Conservation (phyloP, 345 rosid genomes). For the Carallia brachiata region DNA sequence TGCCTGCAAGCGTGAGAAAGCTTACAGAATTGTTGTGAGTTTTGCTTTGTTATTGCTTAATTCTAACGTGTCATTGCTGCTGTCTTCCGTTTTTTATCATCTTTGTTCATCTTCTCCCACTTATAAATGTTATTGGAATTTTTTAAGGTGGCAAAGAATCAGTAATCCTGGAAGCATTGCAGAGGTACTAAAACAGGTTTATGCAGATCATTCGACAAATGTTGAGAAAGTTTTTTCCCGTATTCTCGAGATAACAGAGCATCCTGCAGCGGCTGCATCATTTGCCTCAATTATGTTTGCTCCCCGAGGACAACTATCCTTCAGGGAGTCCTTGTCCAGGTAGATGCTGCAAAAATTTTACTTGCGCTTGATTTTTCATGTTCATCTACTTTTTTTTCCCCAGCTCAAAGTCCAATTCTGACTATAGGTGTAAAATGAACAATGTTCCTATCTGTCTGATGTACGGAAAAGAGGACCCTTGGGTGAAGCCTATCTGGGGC, state of each 20-base stretch:
- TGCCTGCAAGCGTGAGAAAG: constrained; percentile 75
- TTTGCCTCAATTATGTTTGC: constrained; percentile 93
- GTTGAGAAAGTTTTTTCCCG: constrained; percentile 78
- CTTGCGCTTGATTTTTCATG: not conserved
- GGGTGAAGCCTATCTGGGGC: constrained; percentile 96
- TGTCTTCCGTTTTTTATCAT: not conserved
- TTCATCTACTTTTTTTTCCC: not conserved
- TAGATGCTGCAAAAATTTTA: constrained; percentile 16
- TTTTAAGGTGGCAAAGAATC: constrained; percentile 81
- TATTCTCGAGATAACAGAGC: constrained; percentile 70
- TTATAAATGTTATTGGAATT: not conserved
- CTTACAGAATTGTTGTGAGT: constrained; percentile 73
- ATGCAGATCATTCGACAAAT: constrained; percentile 77
- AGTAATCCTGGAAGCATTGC: constrained; percentile 84
- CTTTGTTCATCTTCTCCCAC: not conserved
- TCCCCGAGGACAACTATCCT: constrained; percentile 75
- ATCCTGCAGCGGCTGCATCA: constrained; percentile 96
- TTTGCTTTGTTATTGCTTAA: constrained; percentile 1
- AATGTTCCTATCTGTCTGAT: constrained; percentile 67
- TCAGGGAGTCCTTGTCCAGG: constrained; percentile 63
- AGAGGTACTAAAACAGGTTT: constrained; percentile 81
- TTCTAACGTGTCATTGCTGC: not conserved
- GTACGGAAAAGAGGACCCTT: constrained; percentile 96
- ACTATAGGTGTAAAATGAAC: constrained; percentile 55
- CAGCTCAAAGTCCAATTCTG: constrained; percentile 7